Conservation (phyloP, 129 eudicot genomes). For the Chrysanthemum lavandulifolium region DNA sequence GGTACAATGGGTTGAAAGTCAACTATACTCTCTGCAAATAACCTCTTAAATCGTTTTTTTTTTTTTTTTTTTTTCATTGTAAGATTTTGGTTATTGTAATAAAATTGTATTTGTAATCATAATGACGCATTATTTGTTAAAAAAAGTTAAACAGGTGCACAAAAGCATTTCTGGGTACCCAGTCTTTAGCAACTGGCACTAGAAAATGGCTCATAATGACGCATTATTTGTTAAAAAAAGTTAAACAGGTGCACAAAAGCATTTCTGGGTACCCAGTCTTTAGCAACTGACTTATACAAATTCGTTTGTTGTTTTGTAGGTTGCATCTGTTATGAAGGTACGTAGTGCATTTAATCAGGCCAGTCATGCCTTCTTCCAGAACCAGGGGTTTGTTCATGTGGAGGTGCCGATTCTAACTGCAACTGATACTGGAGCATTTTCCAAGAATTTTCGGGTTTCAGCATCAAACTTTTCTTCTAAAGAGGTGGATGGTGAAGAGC, state of each 20-base stretch:
- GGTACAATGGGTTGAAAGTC: neutral
- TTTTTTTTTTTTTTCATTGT: no score
- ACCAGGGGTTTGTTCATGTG: conserved; percentile 67
- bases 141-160: neutral
- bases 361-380: conserved; percentile 59
- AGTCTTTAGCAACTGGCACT: no score
- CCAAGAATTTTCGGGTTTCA: conserved; percentile 58
- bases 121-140: neutral
- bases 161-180: no score
- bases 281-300: neutral
- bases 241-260: neutral
- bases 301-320: conserved; percentile 40
- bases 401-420: conserved; percentile 76
- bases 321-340: conserved; percentile 77
- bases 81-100: no score
- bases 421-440: conserved; percentile 52
- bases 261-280: no score
- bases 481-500: conserved; percentile 24
- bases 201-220: no score
- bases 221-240: neutral
- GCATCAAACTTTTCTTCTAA: conserved; percentile 39
- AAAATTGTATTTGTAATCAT: no score
- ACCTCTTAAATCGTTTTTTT: no score
- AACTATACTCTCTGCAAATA: no score
- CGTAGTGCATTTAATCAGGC: conserved; percentile 60